These are phyloP conservation scores for Alternaria metachromatica DNA, from an alignment of 2,329 filamentous ascomycete species.

Conservation along the genomic window DNA sequence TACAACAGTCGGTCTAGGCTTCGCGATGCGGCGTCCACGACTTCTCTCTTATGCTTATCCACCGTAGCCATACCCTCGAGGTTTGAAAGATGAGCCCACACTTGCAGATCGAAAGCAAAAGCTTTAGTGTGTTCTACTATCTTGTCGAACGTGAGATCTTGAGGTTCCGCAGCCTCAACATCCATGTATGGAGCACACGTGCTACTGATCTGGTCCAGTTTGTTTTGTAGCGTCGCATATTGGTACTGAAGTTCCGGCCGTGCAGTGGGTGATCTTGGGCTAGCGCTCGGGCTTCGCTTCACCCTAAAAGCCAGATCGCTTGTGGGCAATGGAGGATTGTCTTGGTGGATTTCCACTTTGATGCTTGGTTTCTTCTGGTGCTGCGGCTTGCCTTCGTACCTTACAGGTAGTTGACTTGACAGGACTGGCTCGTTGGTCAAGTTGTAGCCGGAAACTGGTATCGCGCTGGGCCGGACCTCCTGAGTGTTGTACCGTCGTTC, in stretches of 20 bases:
- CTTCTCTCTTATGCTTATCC: constrained; percentile 17
- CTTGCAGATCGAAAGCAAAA: constrained; percentile 28
- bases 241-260: constrained; percentile 28
- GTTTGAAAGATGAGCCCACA: constrained; percentile 30
- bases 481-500: constrained; percentile 19
- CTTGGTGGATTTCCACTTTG: constrained; percentile 33
- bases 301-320: background rate
- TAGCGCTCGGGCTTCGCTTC: constrained; percentile 22
- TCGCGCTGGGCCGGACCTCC: constrained; percentile 21
- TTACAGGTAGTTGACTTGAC: constrained; percentile 10
- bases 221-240: constrained; percentile 23
- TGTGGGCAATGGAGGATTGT: constrained; percentile 6
- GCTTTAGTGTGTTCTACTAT: constrained; percentile 30
- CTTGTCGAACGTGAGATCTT: constrained; percentile 34
- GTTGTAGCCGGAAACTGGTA: constrained; percentile 8
- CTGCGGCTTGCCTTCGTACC: constrained; percentile 4
- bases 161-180: constrained; percentile 30
- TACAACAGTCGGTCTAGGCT: constrained; percentile 24
- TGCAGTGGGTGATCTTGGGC: constrained; percentile 23
- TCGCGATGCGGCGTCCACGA: constrained; percentile 23
- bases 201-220: constrained; percentile 20
- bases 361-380: constrained; percentile 24
- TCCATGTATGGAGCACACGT: constrained; percentile 26
- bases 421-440: constrained; percentile 14
- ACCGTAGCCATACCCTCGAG: constrained; percentile 23